Evolutionary conservation across 2,329 filamentous ascomycete genomes (phyloP).

Genomic region (Paracoccidioides lutzii): DNA sequence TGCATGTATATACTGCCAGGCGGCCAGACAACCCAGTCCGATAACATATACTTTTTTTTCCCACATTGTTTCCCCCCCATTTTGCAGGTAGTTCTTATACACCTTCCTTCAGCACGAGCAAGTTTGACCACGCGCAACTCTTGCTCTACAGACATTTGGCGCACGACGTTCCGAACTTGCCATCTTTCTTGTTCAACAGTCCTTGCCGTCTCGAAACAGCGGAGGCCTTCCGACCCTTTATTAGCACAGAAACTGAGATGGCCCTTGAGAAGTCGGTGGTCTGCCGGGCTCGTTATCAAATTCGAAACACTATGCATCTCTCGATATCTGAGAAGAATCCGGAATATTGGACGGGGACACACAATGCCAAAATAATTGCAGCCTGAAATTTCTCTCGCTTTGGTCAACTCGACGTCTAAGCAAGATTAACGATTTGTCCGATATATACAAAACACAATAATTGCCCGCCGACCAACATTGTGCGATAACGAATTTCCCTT

Average conservation of each 20-base stretch:
- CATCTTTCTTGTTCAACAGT: too few relatives aligned
- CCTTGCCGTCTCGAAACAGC: background rate
- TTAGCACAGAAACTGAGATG: background rate
- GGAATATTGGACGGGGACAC: background rate
- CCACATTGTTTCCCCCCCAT: background rate
- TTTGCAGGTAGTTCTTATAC: background rate
- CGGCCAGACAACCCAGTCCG: constrained; percentile 18
- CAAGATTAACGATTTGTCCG: background rate
- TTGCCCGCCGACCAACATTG: background rate
- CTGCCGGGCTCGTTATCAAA: background rate
- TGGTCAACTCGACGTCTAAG: background rate
- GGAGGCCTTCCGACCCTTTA: background rate
- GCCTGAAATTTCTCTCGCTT: background rate
- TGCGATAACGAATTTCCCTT: background rate
- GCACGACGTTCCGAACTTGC: too few relatives aligned
- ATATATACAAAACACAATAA: background rate
- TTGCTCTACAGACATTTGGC: background rate
- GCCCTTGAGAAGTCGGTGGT: background rate
- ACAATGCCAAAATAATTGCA: background rate
- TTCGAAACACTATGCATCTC: background rate
- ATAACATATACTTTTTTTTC: constrained; percentile 3
- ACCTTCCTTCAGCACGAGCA: background rate
- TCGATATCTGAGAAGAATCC: background rate
- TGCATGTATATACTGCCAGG: constrained; percentile 34
- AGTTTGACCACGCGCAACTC: background rate